phyloP scores from a whole-genome alignment of 208 protist genomes.

The Trypanosoma lewisi region DNA sequence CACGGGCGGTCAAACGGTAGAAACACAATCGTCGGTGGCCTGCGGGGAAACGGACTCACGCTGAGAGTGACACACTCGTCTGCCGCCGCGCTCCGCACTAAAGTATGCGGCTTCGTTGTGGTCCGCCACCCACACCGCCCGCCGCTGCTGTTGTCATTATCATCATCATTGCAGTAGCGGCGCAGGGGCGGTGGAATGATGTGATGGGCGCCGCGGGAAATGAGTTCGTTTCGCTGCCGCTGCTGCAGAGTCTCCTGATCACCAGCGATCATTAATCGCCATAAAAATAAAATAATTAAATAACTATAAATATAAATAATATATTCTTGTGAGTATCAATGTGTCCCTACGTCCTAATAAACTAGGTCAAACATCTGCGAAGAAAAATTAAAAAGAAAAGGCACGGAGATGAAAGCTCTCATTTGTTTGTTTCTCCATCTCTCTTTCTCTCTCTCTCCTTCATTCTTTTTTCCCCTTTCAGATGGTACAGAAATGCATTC shows the following conservation, averaged over 20 bases:
- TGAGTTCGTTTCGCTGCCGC: conserved; percentile 8
- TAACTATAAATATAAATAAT: too few relatives aligned
- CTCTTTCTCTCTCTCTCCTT: too few relatives aligned
- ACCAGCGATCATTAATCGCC: not conserved
- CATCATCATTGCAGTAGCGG: not conserved
- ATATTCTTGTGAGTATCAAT: too few relatives aligned
- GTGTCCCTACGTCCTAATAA: too few relatives aligned
- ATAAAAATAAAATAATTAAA: too few relatives aligned
- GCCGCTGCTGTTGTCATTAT: too few relatives aligned
- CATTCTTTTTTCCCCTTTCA: too few relatives aligned
- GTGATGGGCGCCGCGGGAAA: not conserved
- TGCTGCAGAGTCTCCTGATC: not conserved
- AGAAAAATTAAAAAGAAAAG: too few relatives aligned
- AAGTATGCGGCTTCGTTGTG: conserved; percentile 7
- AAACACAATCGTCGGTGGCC: conserved; percentile 44
- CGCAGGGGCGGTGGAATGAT: not conserved
- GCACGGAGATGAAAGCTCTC: too few relatives aligned
- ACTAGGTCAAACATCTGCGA: too few relatives aligned
- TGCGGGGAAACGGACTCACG: conserved; percentile 47
- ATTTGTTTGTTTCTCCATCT: too few relatives aligned
- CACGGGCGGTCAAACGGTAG: conserved; percentile 44
- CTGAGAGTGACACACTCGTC: conserved; percentile 31
- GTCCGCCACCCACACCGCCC: conserved; percentile 11
- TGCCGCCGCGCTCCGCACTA: conserved; percentile 7
- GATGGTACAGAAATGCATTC: too few relatives aligned